A percentile compares a stretch with the other conserved stretches of the same genome.
phyloP scores from a whole-genome alignment of 768 basidiomycete species.

The Filobasidium floriforme region DNA sequence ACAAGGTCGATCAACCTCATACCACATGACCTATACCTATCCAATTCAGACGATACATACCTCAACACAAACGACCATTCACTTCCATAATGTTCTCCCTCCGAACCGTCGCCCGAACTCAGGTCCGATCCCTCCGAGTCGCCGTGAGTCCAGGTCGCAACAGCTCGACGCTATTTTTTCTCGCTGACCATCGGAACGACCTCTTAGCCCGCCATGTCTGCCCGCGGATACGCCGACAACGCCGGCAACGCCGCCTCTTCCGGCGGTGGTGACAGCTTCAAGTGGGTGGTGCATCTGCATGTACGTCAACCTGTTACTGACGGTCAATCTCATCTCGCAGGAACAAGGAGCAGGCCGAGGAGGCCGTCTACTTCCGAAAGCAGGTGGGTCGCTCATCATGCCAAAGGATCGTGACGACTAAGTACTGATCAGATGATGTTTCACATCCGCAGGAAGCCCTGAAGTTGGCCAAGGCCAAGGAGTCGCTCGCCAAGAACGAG shows the following conservation, averaged over 20 bases:
- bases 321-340: slow-evolving; percentile 7
- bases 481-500: slow-evolving; percentile 20
- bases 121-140: slow-evolving; percentile 11
- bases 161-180: too few relatives aligned
- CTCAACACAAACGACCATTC: too few relatives aligned
- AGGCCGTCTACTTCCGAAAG: slow-evolving; percentile 18
- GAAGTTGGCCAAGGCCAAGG: slow-evolving; percentile 22
- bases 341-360: slow-evolving; percentile 25
- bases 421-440: not conserved
- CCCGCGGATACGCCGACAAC: slow-evolving; percentile 18
- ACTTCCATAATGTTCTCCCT: too few relatives aligned
- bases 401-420: not conserved
- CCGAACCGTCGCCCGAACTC: too few relatives aligned
- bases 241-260: not conserved
- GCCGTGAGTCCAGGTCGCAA: not conserved
- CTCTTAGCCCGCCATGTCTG: slow-evolving; percentile 21
- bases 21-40: too few relatives aligned
- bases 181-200: too few relatives aligned
- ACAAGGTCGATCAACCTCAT: too few relatives aligned
- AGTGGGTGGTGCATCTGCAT: slow-evolving; percentile 5
- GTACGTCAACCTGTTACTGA: not conserved
- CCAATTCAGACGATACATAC: too few relatives aligned
- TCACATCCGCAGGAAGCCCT: slow-evolving; percentile 11
- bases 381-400: slow-evolving; percentile 4
- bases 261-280: slow-evolving; percentile 18